These are phyloP conservation scores for Xylaria telfairii DNA, from an alignment of 495 filamentous ascomycete species.

Conservation along the genomic window DNA sequence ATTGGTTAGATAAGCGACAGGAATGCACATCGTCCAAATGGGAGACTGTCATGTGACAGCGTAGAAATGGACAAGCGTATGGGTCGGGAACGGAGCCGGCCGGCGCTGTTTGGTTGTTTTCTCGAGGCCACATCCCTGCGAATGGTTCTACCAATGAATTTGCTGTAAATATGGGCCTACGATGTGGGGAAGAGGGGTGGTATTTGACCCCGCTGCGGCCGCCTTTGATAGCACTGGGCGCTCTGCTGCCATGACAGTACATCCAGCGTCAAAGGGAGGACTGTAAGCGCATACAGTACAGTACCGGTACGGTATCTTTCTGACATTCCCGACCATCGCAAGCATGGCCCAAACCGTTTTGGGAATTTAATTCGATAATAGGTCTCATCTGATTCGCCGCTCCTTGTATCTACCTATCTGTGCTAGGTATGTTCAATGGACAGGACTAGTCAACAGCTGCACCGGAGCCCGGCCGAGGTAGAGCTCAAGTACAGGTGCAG, in stretches of 20 bases:
- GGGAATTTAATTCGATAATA: constrained; percentile 18
- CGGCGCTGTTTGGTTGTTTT: not conserved
- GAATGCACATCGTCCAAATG: not conserved
- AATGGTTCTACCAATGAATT: too few relatives aligned
- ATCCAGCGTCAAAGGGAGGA: too few relatives aligned
- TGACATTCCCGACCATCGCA: not conserved
- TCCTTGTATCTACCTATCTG: not conserved
- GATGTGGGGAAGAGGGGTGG: not conserved
- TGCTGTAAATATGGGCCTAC: too few relatives aligned
- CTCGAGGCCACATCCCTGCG: too few relatives aligned
- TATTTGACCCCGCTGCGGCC: constrained; percentile 1
- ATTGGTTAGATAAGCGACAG: constrained; percentile 4
- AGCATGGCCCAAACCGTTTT: constrained; percentile 1
- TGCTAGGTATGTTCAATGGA: too few relatives aligned
- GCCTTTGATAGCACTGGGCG: constrained; percentile 1
- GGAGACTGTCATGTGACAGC: not conserved
- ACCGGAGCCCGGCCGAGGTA: constrained; percentile 16
- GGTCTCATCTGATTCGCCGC: constrained; percentile 15
- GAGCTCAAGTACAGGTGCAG: not conserved
- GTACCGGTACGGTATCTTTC: too few relatives aligned
- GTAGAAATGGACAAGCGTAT: not conserved
- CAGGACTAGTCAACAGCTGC: not conserved
- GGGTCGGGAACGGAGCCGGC: constrained; percentile 14
- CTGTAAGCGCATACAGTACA: not conserved
- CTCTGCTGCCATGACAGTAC: too few relatives aligned